These are phyloP conservation scores for Podospora pseudocomata DNA, from an alignment of 495 filamentous ascomycete species.

Conservation along the genomic window DNA sequence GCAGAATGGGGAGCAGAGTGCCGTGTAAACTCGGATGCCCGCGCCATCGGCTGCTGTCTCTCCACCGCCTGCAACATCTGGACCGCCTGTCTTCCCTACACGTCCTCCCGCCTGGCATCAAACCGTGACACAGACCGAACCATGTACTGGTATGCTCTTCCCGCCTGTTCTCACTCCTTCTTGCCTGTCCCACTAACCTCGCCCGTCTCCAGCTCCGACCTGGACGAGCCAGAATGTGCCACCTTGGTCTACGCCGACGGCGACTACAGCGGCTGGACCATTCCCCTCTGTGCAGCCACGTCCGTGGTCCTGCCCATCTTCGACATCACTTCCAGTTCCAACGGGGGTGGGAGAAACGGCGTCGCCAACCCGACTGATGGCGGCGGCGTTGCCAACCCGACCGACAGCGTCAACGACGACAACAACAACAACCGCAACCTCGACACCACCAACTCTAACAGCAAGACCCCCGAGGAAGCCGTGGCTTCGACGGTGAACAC, in stretches of 20 bases:
- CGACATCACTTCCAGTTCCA: constrained; percentile 2
- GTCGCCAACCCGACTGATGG: background rate
- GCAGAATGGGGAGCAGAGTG: constrained; percentile 5
- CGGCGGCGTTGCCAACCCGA: background rate
- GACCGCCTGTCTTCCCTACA: constrained; percentile 10
- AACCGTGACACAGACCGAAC: constrained; percentile 13
- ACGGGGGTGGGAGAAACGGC: too few species aligned
- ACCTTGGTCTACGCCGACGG: constrained; percentile 1
- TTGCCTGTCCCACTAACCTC: background rate
- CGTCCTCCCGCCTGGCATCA: background rate
- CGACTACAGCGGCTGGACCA: background rate
- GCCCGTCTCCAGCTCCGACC: constrained; percentile 1
- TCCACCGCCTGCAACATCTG: constrained; percentile 11
- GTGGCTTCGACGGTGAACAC: constrained; percentile 1
- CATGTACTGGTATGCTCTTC: constrained; percentile 14
- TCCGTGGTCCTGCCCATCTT: background rate
- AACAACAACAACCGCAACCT: background rate
- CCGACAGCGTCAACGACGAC: background rate
- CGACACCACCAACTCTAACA: background rate
- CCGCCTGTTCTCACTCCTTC: background rate
- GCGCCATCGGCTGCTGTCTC: constrained; percentile 21
- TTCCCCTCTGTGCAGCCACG: background rate
- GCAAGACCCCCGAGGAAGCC: constrained; percentile 2
- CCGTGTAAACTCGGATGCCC: constrained; percentile 8
- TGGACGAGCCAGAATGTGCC: constrained; percentile 3